Evolutionary conservation across 257 asterid species (phyloP).

Genomic region (Salvia rosmarinus): DNA sequence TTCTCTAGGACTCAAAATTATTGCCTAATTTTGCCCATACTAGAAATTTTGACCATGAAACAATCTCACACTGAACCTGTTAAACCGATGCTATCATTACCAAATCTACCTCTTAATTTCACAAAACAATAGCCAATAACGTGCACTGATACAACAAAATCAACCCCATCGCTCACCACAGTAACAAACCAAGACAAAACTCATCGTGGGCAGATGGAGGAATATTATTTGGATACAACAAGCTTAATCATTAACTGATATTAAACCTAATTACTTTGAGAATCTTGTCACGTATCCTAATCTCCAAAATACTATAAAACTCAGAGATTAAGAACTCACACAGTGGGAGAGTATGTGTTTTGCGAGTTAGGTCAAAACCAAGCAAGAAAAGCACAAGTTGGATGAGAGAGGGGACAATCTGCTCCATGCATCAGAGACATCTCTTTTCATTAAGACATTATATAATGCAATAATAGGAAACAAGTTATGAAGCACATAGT

Average conservation of each 20-base stretch:
- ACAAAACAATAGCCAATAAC: neutral
- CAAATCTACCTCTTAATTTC: neutral
- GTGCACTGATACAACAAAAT: neutral
- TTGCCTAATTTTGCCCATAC: neutral
- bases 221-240: neutral
- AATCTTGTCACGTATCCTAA: slow-evolving; percentile 37
- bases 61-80: neutral
- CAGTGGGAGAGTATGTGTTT: slow-evolving; percentile 9
- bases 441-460: slow-evolving; percentile 38
- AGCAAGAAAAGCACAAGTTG: slow-evolving; percentile 42
- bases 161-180: neutral
- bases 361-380: slow-evolving; percentile 48
- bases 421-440: slow-evolving; percentile 44
- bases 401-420: slow-evolving; percentile 49
- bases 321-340: too few relatives aligned
- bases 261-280: neutral
- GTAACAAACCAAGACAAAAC: neutral
- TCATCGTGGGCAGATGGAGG: neutral
- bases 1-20: neutral
- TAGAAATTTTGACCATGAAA: neutral
- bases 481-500: slow-evolving; percentile 34
- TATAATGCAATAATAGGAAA: slow-evolving; percentile 15
- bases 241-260: neutral
- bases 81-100: too few relatives aligned
- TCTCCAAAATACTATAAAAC: slow-evolving; percentile 21